Evolutionary conservation across 768 basidiomycete genomes (phyloP), one percentile per base, ranked within the genome.

Genomic region (Phaffia australis): DNA sequence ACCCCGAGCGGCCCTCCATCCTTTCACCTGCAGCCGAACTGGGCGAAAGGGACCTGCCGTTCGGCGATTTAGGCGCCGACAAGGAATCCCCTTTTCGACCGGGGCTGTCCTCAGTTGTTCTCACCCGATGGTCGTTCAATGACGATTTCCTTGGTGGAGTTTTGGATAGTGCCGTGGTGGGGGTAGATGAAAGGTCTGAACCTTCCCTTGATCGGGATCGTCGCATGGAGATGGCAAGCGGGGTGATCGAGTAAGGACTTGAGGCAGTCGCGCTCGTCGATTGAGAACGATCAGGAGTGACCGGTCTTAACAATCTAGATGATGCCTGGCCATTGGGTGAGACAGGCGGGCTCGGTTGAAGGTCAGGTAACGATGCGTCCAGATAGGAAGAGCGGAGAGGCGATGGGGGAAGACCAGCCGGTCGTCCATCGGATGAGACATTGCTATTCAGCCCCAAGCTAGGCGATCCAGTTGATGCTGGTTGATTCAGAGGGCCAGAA

Each of bases 371-470:
- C 11, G 62, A 68, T 4, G 69, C 35, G 57, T 74, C 74, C 23
- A 89, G 89, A 50, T 80, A 78, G 14, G 77, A 74, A 1, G 74
- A 66, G 49, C 75, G 74, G 2, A 76, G 69, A 0, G 76, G 75
- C 0, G 76, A 77, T 2, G 76, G 73, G 1, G 76, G 76, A 8
- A 75, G 62, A 47, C 75, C 72, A 11, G 75, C 70, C 35, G 70
- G 49, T 62, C 75, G 56, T 0, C 70, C 70, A 27, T 73, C 72
- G n/a, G n/a, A n/a, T 23, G 35, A 42, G 3, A 57, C 65, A 23
- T 61, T 58, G 14, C 46, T 58, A 62, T 69, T 73, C 5, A 69
- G 75, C 25, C 59, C 69, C 58, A 70, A 72, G 54, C 49, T n/a
- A 58, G 64, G 69, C 21, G 69, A 67, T 50, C 27, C 27, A 50